Conservation (phyloP, 139 green algal genomes). For the Haematococcus lacustris region DNA sequence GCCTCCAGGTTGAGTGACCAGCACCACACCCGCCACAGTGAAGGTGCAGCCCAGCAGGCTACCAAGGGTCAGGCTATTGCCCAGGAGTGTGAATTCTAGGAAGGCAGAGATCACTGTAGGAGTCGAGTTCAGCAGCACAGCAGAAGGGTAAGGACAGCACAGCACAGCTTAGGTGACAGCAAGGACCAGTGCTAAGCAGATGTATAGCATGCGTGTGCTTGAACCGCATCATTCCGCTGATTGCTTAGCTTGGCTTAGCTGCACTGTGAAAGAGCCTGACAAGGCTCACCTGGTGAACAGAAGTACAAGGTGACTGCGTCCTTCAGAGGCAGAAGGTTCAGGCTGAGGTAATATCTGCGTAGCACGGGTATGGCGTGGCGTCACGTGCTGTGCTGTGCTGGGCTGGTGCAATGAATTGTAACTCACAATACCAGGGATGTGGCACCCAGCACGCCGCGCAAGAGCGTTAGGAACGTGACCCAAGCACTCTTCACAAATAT, state of each 20-base stretch:
- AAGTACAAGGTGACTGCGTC: slow-evolving; percentile 1
- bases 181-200: too few relatives aligned
- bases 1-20: slow-evolving; percentile 2
- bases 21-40: slow-evolving; percentile 5
- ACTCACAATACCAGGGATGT: slow-evolving; percentile 25
- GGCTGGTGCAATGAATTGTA: too few relatives aligned
- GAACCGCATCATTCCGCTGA: background rate
- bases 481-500: too few relatives aligned
- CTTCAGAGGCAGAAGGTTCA: slow-evolving; percentile 24
- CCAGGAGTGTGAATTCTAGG: slow-evolving; percentile 4
- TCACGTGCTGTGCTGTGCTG: too few relatives aligned
- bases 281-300: too few relatives aligned
- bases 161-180: too few relatives aligned
- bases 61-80: slow-evolving; percentile 10
- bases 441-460: slow-evolving; percentile 24
- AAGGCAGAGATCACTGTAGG: slow-evolving; percentile 1
- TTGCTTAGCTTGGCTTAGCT: background rate
- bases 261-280: too few relatives aligned
- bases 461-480: slow-evolving; percentile 1
- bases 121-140: background rate
- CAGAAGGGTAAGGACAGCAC: too few relatives aligned
- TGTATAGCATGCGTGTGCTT: background rate
- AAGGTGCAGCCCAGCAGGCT: slow-evolving; percentile 17
- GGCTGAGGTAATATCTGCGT: slow-evolving; percentile 38
- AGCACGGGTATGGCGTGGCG: too few relatives aligned